A percentile compares a stretch with the other conserved stretches of the same genome.
These are phyloP conservation scores for Drosera capensis DNA, from an alignment of 148 eudicot genomes.

Conservation along the genomic window DNA sequence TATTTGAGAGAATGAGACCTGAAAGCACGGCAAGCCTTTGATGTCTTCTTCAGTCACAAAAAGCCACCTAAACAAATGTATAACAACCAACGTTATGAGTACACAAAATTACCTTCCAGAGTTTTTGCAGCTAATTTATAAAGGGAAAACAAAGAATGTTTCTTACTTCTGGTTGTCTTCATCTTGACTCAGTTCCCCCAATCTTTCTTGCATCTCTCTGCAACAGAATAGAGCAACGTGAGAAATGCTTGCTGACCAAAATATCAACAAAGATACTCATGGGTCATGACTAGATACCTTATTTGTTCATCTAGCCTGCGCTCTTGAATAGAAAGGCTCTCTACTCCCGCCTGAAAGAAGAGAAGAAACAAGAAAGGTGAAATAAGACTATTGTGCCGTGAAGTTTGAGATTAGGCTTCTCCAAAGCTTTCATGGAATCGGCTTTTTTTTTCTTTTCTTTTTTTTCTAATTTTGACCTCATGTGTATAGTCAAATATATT, in stretches of 20 bases:
- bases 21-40: slow-evolving; percentile 79
- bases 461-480: no score
- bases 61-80: slow-evolving; percentile 59
- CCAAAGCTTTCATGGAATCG: no score
- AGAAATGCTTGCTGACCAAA: no score
- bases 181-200: slow-evolving; percentile 77
- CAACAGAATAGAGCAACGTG: slow-evolving; percentile 11
- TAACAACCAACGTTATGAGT: slow-evolving; percentile 4
- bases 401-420: no score
- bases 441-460: no score
- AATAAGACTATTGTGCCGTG: no score
- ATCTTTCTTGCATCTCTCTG: slow-evolving; percentile 85
- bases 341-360: slow-evolving; percentile 64
- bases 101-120: neutral
- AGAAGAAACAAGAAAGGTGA: no score
- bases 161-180: slow-evolving; percentile 70
- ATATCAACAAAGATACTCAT: no score
- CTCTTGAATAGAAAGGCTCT: slow-evolving; percentile 66
- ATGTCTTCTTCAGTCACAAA: slow-evolving; percentile 96
- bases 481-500: no score
- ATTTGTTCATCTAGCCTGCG: slow-evolving; percentile 68
- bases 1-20: slow-evolving; percentile 24
- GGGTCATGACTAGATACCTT: no score
- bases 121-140: no score
- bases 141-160: no score